Evolutionary conservation across 192 early-diverging fungal genomes (phyloP).

Genomic region (Mortierella alpina): DNA sequence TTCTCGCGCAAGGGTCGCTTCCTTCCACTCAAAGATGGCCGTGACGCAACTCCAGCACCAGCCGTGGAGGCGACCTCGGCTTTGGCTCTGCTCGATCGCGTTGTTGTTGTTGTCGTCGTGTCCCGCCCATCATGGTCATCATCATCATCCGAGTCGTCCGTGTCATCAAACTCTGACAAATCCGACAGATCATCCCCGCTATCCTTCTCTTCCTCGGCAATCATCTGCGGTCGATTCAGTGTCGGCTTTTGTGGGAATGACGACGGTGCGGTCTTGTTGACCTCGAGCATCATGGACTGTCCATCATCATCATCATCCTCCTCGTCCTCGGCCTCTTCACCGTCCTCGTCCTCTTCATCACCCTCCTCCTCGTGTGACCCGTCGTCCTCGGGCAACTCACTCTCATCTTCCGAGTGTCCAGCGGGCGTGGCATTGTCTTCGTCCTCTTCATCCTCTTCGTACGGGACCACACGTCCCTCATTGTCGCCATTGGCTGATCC

Average conservation of each 20-base stretch:
- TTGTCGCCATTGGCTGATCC: conserved; percentile 10
- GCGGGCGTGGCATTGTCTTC: conserved; percentile 10
- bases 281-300: background rate
- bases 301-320: conserved; percentile 11
- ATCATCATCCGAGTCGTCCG: conserved; percentile 52
- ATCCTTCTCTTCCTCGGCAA: conserved; percentile 48
- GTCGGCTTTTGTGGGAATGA: conserved; percentile 25
- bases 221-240: conserved; percentile 36
- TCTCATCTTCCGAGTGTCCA: conserved; percentile 25
- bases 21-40: conserved; percentile 7
- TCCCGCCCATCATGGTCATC: background rate
- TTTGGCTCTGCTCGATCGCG: background rate
- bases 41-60: background rate
- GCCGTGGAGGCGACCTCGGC: background rate
- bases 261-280: conserved; percentile 7
- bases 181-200: conserved; percentile 51
- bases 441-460: conserved; percentile 10
- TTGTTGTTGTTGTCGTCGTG: background rate
- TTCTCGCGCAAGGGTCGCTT: conserved; percentile 24
- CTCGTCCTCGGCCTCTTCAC: conserved; percentile 13
- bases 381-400: conserved; percentile 16
- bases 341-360: conserved; percentile 21
- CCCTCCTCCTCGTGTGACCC: conserved; percentile 24
- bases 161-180: conserved; percentile 48
- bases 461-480: background rate